Percentiles rank a stretch among this genome's conserved stretches.
phyloP scores from a whole-genome alignment of 2,329 filamentous ascomycete genomes.

The Colletotrichum aenigma region DNA sequence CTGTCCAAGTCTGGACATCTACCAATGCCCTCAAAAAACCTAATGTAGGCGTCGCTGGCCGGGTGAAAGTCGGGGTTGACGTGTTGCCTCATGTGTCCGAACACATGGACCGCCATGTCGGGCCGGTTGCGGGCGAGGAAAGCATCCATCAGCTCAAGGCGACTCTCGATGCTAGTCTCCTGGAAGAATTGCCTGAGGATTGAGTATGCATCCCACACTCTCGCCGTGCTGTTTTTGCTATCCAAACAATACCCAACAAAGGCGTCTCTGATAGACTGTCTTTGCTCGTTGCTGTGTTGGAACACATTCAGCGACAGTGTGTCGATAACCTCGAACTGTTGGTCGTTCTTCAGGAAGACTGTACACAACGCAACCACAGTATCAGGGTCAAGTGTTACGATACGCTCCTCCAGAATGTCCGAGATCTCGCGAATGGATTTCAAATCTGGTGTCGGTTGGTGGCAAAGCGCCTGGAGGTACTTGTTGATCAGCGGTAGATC shows the following conservation, averaged over 20 bases:
- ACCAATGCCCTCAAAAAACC: constrained; percentile 78
- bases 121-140: constrained; percentile 81
- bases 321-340: constrained; percentile 80
- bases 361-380: constrained; percentile 77
- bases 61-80: constrained; percentile 68
- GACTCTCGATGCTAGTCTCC: constrained; percentile 67
- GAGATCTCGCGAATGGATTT: constrained; percentile 75
- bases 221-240: constrained; percentile 61
- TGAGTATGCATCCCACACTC: constrained; percentile 70
- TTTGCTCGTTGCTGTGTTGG: constrained; percentile 72
- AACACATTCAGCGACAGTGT: constrained; percentile 78
- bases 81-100: constrained; percentile 92
- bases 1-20: constrained; percentile 51
- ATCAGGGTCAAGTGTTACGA: constrained; percentile 71
- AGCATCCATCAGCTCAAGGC: constrained; percentile 76
- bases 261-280: constrained; percentile 66
- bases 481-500: constrained; percentile 71
- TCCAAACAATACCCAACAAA: constrained; percentile 75
- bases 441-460: constrained; percentile 64
- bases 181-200: constrained; percentile 68
- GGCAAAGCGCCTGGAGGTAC: constrained; percentile 73
- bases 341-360: constrained; percentile 75
- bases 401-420: constrained; percentile 72
- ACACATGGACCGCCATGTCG: constrained; percentile 86
- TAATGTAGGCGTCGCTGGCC: constrained; percentile 74